These are phyloP conservation scores for Psilocybe sp. DNA, from an alignment of 768 basidiomycete genomes.

Conservation along the genomic window DNA sequence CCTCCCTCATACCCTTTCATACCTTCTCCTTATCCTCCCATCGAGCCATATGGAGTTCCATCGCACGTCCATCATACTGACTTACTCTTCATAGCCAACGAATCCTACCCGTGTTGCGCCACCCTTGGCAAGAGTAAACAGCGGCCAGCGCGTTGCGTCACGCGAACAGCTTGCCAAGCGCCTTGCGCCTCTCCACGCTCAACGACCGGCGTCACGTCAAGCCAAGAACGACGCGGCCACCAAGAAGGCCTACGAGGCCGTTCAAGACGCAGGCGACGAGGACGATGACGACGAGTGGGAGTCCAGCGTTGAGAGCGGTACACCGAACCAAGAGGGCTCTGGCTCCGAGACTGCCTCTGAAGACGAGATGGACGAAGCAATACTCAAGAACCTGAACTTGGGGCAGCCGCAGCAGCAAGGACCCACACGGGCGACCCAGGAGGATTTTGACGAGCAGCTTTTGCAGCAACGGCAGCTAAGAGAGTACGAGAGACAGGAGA, in stretches of 20 bases:
- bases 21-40: too few species aligned
- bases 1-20: too few species aligned
- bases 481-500: not conserved
- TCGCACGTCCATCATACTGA: too few species aligned
- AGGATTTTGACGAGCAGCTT: slow-evolving; percentile 1
- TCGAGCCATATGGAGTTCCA: too few species aligned
- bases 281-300: slow-evolving; percentile 73
- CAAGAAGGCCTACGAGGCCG: slow-evolving; percentile 45
- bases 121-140: slow-evolving; percentile 29
- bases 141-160: slow-evolving; percentile 33
- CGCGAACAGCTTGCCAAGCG: slow-evolving; percentile 26
- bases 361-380: slow-evolving; percentile 22
- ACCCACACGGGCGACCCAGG: not conserved
- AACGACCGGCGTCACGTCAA: slow-evolving; percentile 13
- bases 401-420: slow-evolving; percentile 16
- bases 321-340: slow-evolving; percentile 52
- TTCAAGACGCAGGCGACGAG: slow-evolving; percentile 27
- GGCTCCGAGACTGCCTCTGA: slow-evolving; percentile 41
- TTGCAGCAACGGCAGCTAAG: not conserved
- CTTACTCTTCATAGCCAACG: too few species aligned
- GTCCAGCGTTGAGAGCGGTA: slow-evolving; percentile 72
- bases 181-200: slow-evolving; percentile 13
- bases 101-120: slow-evolving; percentile 23
- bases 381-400: slow-evolving; percentile 7
- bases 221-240: slow-evolving; percentile 24